phyloP scores from a whole-genome alignment of 306 rosid species.

The Sphenostylis stenocarpa region DNA sequence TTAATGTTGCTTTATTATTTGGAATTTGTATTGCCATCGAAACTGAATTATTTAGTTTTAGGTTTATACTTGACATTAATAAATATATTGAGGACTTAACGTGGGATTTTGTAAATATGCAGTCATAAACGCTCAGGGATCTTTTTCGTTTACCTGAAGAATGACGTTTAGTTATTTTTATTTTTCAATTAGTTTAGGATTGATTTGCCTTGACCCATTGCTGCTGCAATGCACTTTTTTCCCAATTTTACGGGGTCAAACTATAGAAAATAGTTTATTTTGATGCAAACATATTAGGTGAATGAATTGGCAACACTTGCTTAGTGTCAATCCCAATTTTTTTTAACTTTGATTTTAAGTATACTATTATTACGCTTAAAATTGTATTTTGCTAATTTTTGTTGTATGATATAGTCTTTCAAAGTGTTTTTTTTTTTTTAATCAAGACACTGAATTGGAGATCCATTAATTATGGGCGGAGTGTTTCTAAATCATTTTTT shows the following conservation, averaged over 20 bases:
- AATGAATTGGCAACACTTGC: background rate
- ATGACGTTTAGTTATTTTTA: constrained; percentile 8
- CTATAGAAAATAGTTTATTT: background rate
- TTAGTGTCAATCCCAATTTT: background rate
- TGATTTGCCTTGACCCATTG: background rate
- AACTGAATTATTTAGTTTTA: constrained; percentile 4
- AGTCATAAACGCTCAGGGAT: background rate
- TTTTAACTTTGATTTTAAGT: background rate
- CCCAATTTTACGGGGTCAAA: background rate
- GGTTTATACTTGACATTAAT: background rate
- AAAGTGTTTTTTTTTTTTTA: background rate
- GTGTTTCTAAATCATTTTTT: constrained; percentile 29
- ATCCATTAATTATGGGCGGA: background rate
- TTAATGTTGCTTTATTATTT: constrained; percentile 14
- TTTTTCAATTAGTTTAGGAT: constrained; percentile 1
- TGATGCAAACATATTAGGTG: constrained; percentile 13
- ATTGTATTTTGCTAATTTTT: constrained; percentile 1
- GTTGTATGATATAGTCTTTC: constrained; percentile 2
- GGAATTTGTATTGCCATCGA: constrained; percentile 17
- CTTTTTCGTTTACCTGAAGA: background rate
- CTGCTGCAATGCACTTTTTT: background rate
- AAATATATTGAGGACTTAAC: constrained; percentile 1
- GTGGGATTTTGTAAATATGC: background rate
- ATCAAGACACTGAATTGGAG: background rate
- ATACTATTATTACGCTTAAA: background rate